Percentiles rank a stretch among this genome's conserved stretches.
Evolutionary conservation across 495 filamentous ascomycete species (phyloP).

Genomic region (Hypoxylon intermedium): DNA sequence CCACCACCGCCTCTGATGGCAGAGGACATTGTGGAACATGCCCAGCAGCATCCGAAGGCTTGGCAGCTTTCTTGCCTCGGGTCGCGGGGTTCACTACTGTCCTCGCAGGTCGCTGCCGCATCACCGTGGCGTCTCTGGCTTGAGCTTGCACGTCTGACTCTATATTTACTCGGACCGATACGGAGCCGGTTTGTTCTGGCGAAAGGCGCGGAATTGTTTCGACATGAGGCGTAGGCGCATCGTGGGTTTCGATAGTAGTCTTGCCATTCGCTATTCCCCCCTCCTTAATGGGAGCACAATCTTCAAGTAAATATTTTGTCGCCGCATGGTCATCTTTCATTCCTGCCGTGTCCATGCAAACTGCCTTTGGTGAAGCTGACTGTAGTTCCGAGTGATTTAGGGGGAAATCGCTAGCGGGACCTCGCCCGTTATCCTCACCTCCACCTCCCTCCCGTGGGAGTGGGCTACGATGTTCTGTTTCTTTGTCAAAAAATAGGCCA

Average conservation of each 20-base stretch:
- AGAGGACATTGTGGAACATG: conserved; percentile 51
- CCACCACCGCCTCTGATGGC: conserved; percentile 31
- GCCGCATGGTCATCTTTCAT: not conserved
- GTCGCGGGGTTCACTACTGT: conserved; percentile 53
- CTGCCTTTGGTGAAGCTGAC: not conserved
- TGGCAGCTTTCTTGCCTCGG: conserved; percentile 57
- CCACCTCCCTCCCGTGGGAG: not conserved
- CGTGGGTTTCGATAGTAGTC: not conserved
- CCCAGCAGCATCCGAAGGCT: conserved; percentile 56
- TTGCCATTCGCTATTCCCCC: not conserved
- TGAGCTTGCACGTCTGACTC: conserved; percentile 4
- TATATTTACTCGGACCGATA: conserved; percentile 2
- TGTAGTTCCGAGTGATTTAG: conserved; percentile 1
- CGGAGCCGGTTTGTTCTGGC: conserved; percentile 6
- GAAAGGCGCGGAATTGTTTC: not conserved
- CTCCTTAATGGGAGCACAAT: not conserved
- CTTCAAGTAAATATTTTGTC: not conserved
- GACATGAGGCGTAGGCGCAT: not conserved
- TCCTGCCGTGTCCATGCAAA: not conserved
- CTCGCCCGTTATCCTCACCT: not conserved
- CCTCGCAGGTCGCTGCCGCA: conserved; percentile 16
- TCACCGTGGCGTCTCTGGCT: not conserved
- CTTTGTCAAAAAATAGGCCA: conserved; percentile 45
- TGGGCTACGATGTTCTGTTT: conserved; percentile 8
- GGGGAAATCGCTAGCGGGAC: not conserved